Evolutionary conservation across 164 flowering plant genomes (phyloP), one percentile per base, ranked within the genome.

Genomic region (Chimonanthus salicifolius): DNA sequence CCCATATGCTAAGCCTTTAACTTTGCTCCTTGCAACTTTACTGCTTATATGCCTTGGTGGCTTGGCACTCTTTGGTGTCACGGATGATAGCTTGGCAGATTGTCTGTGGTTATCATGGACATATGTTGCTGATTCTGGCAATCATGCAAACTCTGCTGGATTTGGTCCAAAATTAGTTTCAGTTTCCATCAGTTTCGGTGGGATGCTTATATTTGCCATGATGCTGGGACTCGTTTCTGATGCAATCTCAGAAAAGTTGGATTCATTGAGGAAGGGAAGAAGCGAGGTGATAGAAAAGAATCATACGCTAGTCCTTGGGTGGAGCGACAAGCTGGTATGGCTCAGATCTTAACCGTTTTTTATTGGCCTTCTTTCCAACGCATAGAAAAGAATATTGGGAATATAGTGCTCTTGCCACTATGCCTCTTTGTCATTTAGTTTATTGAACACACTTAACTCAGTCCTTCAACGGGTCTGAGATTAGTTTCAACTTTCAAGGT

Each of bases 181-280:
- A 1, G 86, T 91, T 68, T 87, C 92, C 44, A 86, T 91, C 72
- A 91, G 92, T 78, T 91, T 87, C 80, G 97, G 94, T 68, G 94
- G 97, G 73, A 89, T 91, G 97, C 91, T 91, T 74, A 85, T 89
- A 83, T 91, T 89, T 87, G 94, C 97, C 15, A 91, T 88, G 97
- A 91, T 91, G 97, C 94, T 91, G 68, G 97, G 94, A 72, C 91
- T 91, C 73, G 92, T 91, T 54, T 89, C 97, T 77, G 97, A 91
- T 87, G 88, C 92, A 9, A 91, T 91, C 33, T 91, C 94, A 5
- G 94, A 91, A 85, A 91, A 91, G 81, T 82, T 91, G 69, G 94
- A 91, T 80, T 91, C 97, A 6, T 75, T 89, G 76, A 85, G 97
- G 79, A 91, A 91, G 80, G 97, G 97, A 66, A 85, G 80, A 80